Base-by-base conservation (phyloP, 1,284 basidiomycete species). In the Ustilago curta region DNA sequence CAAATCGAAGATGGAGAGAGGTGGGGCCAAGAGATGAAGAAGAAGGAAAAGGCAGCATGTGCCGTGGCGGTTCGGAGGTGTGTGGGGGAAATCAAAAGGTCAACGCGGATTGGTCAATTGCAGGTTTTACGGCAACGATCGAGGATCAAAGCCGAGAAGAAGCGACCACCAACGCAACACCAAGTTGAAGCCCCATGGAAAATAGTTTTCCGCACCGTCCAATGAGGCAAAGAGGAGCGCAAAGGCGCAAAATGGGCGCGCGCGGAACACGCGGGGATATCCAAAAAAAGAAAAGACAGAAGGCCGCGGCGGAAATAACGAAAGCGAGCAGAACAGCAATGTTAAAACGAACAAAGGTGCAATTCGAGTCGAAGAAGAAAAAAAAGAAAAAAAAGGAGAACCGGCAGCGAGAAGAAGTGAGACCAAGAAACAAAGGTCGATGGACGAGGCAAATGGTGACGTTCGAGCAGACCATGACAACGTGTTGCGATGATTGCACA, bases 231-330 rank as follows among this genome's bases (percentile, higher is more conserved):
- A 63, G 66, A 69, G 59, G 8, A 37, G 19, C 8, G 29, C 32
- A 2, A 44, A n/a, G 11, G 7, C 19, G 44, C 18, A 21, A 32
- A 19, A 18, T n/a, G 50, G 29, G 53, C 61, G 54, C 58, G 61
- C 45, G 48, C 66, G 60, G 68, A 70, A 61, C 53, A 60, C 54
- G 61, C 68, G 61, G 68, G 51, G 29, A 65, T 70, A 65, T 54
- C 45, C 27, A 37, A 12, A 3, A 37, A 37, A 37, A 37, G 16
- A 25, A 14, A 23, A 16, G 31, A 48, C n/a, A 25, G 42, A 21
- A 31, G 23, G 31, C n/a, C 37, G 48, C 47, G 47, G 32, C 35
- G 45, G 39, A 23, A 47, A 23, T 32, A 49, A 27, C 25, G n/a
- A 37, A 58, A 56, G 32, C 27, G 43, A 21, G 9, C 8, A 23